Percentiles rank a stretch among this genome's conserved stretches.
phyloP scores from a whole-genome alignment of 768 basidiomycete species.

The Agaricus bisporus region DNA sequence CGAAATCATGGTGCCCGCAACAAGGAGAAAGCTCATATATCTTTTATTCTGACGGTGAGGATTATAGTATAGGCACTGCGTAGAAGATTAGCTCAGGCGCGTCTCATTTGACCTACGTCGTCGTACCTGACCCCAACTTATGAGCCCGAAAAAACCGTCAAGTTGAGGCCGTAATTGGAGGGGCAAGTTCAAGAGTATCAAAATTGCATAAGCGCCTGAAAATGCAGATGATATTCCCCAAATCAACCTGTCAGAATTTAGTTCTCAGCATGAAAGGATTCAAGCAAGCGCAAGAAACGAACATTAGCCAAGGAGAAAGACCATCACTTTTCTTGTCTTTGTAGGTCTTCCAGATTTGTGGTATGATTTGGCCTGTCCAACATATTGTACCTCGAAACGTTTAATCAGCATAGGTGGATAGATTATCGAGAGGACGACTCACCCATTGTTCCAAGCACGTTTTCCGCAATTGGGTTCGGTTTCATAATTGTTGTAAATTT shows the following conservation, averaged over 20 bases:
- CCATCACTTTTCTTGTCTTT: constrained; percentile 62
- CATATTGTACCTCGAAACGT: constrained; percentile 47
- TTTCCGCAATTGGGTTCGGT: constrained; percentile 50
- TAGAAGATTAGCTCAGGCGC: background rate
- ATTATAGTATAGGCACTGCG: constrained; percentile 65
- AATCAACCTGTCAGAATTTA: constrained; percentile 32
- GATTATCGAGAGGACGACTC: constrained; percentile 8
- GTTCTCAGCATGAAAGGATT: background rate
- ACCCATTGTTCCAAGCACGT: constrained; percentile 68
- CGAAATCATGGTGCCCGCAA: constrained; percentile 32
- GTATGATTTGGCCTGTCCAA: constrained; percentile 64
- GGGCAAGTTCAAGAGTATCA: constrained; percentile 64
- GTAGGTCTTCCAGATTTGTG: constrained; percentile 72
- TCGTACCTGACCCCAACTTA: constrained; percentile 63
- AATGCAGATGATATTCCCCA: constrained; percentile 59
- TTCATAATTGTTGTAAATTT: constrained; percentile 32
- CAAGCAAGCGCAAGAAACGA: constrained; percentile 13
- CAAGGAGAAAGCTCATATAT: constrained; percentile 24
- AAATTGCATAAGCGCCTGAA: constrained; percentile 60
- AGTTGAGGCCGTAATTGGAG: constrained; percentile 64
- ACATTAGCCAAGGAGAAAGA: constrained; percentile 65
- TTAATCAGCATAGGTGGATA: background rate
- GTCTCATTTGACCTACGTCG: background rate
- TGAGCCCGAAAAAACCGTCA: constrained; percentile 51
- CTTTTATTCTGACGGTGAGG: constrained; percentile 28